Base-by-base conservation (phyloP, 2,329 filamentous ascomycete species). In the Pseudopithomyces maydicus region DNA sequence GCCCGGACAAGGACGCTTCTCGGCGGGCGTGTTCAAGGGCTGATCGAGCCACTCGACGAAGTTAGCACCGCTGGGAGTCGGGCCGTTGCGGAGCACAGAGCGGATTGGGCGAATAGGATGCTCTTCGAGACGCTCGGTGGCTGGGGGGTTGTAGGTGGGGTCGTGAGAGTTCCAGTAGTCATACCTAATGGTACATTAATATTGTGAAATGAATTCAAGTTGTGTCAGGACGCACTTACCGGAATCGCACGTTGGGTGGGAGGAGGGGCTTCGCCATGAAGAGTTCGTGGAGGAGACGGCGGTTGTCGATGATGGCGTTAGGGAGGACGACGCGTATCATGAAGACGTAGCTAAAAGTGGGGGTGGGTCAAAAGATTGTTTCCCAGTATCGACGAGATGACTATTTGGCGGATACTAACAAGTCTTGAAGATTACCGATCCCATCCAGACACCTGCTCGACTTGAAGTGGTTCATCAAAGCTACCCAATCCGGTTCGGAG, bases 291-390 rank as follows among this genome's bases (percentile, higher is more conserved):
- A 65, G 32, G 6, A 52, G n/a, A 2, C 36, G 39, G 3, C 59
- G 57, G 35, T 62, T 65, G 2, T 26, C 15, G 48, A 63, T 58
- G 39, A 65, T 58, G 8, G 42, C 20, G 43, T 59, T 57, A 1
- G 60, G 62, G 26, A 65, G 22, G 12, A 46, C 54, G 11, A 65
- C 22, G 2, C 58, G 50, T 1, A 48, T 54, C 6, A 63, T 5
- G 43, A 65, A 57, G 20, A 65, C 22, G 44, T 61, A 56, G 3
- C 47, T 50, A 39, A 6, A 19, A 17, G 15, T 17, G 15, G 4
- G 4, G 2, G 5, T 6, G 7, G 2, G 19, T 15, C 7, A 41
- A 5, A n/a, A n/a, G 3, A 14, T 36, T 36, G 11, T 11, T 14
- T 11, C 14, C 15, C 6, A n/a, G 35, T 14, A n/a, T 14, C 5